Evolutionary conservation across 352 stramenopile species (phyloP).

Genomic region (Phytopythium ostracodes): DNA sequence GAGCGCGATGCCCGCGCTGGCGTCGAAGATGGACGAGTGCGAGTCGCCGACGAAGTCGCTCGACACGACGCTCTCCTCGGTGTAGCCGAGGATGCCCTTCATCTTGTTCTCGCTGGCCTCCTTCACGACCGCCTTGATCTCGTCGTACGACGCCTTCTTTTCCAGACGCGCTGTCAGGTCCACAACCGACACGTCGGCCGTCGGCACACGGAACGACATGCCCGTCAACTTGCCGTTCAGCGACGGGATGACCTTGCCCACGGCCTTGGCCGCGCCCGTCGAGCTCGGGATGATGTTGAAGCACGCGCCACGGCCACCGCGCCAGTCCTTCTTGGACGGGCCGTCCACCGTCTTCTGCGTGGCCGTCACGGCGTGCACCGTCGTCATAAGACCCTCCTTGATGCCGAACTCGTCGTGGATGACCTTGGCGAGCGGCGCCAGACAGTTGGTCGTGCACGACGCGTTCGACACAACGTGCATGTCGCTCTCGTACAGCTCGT

Average conservation of each 20-base stretch:
- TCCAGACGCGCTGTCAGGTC: slow-evolving; percentile 83
- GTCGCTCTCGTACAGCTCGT: slow-evolving; percentile 91
- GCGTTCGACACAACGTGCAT: slow-evolving; percentile 98
- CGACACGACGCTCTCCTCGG: slow-evolving; percentile 95
- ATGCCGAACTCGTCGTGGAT: slow-evolving; percentile 99
- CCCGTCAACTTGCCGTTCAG: slow-evolving; percentile 92
- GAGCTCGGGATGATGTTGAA: slow-evolving; percentile 99
- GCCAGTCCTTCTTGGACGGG: slow-evolving; percentile 98
- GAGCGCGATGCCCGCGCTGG: slow-evolving; percentile 95
- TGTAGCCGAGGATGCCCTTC: slow-evolving; percentile 98
- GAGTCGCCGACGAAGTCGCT: slow-evolving; percentile 92
- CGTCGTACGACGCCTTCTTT: slow-evolving; percentile 95
- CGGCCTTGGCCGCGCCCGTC: slow-evolving; percentile 97
- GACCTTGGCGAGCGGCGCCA: slow-evolving; percentile 97
- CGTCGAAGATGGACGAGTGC: slow-evolving; percentile 16
- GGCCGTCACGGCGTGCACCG: slow-evolving; percentile 97
- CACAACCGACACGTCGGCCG: slow-evolving; percentile 47
- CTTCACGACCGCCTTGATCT: slow-evolving; percentile 98
- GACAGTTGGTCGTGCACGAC: slow-evolving; percentile 99
- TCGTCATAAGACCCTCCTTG: slow-evolving; percentile 98
- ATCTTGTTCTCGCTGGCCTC: slow-evolving; percentile 90
- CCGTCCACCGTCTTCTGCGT: slow-evolving; percentile 98
- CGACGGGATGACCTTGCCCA: slow-evolving; percentile 97
- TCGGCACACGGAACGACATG: slow-evolving; percentile 92
- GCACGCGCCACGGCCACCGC: slow-evolving; percentile 52